A percentile compares a stretch with the other conserved stretches of the same genome.
Conservation (phyloP, 2,329 filamentous ascomycete genomes). For the Aureobasidium pullulans region DNA sequence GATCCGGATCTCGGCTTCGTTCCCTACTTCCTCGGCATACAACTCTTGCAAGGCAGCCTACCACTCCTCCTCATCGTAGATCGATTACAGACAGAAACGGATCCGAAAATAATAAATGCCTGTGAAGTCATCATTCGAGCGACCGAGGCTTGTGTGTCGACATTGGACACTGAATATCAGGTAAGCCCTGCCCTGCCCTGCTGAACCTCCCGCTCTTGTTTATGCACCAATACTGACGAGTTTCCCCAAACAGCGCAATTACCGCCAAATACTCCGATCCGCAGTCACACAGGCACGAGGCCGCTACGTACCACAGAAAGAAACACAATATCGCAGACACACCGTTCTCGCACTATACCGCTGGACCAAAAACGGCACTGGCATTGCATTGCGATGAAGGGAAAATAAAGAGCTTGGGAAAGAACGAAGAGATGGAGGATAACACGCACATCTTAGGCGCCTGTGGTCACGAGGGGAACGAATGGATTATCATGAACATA, state of each 20-base stretch:
- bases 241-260: neutral
- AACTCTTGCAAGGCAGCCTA: conserved; percentile 9
- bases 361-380: conserved; percentile 13
- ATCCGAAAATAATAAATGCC: conserved; percentile 11
- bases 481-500: no score
- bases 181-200: neutral
- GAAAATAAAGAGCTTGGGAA: neutral
- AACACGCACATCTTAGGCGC: neutral
- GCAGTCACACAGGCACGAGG: conserved; percentile 13
- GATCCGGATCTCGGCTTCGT: conserved; percentile 12
- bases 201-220: neutral
- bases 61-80: conserved; percentile 11
- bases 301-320: conserved; percentile 13
- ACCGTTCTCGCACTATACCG: conserved; percentile 12
- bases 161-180: conserved; percentile 13
- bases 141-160: conserved; percentile 12
- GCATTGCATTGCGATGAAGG: conserved; percentile 5
- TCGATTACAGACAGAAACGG: conserved; percentile 14
- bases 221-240: neutral
- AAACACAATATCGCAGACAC: conserved; percentile 12
- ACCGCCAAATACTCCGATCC: conserved; percentile 9
- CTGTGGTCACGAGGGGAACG: no score
- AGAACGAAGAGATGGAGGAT: neutral
- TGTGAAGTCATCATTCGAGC: conserved; percentile 14
- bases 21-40: conserved; percentile 12